Evolutionary conservation across 495 filamentous ascomycete species (phyloP).

Genomic region (Extremus antarcticus): DNA sequence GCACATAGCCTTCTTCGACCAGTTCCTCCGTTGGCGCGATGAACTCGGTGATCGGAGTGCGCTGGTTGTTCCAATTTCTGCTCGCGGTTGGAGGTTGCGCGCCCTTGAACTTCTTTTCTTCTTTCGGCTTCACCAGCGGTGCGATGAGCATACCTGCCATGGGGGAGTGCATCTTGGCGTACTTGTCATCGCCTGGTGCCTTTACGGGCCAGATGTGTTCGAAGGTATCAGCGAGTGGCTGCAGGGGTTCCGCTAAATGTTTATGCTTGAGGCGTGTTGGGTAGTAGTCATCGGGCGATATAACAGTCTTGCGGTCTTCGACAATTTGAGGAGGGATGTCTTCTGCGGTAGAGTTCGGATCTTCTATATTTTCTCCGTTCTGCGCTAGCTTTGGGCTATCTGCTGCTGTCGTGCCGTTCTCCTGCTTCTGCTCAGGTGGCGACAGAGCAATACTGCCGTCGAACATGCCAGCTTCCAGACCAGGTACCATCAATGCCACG

Average conservation of each 20-base stretch:
- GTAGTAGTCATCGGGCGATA: conserved; percentile 52
- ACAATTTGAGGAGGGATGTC: conserved; percentile 1
- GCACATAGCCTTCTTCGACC: conserved; percentile 65
- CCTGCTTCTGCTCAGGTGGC: background rate
- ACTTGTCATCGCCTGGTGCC: conserved; percentile 72
- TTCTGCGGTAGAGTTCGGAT: background rate
- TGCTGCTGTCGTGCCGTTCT: background rate
- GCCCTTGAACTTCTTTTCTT: conserved; percentile 38
- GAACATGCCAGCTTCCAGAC: conserved; percentile 83
- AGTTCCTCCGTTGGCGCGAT: conserved; percentile 60
- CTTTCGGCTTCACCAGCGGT: conserved; percentile 43
- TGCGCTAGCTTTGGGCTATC: conserved; percentile 5
- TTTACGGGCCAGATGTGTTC: conserved; percentile 78
- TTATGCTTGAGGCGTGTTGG: conserved; percentile 53
- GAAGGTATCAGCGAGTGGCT: conserved; percentile 72
- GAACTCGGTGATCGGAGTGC: conserved; percentile 69
- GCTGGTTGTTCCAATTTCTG: conserved; percentile 51
- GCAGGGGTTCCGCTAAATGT: conserved; percentile 50
- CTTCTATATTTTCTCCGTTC: background rate
- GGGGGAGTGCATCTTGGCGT: conserved; percentile 70
- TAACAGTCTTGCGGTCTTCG: background rate
- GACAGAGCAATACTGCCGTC: conserved; percentile 44
- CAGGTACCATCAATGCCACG: conserved; percentile 89
- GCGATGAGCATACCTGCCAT: conserved; percentile 67
- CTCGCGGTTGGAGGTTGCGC: conserved; percentile 45